These are phyloP conservation scores for Penicillium expansum DNA, from an alignment of 2,329 filamentous ascomycete species.

Conservation along the genomic window DNA sequence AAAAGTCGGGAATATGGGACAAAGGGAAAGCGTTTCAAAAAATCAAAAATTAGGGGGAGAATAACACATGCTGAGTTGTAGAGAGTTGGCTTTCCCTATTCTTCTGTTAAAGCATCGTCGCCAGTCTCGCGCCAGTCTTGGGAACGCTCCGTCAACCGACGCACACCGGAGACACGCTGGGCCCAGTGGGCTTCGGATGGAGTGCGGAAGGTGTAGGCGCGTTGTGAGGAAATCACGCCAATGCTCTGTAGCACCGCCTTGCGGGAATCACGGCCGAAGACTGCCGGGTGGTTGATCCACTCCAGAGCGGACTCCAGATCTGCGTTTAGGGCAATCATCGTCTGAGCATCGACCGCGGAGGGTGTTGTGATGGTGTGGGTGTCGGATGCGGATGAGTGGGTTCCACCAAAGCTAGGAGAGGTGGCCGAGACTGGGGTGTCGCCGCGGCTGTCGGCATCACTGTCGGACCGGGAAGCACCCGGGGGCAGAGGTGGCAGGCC, in stretches of 20 bases:
- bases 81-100: conserved; percentile 31
- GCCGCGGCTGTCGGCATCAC: conserved; percentile 41
- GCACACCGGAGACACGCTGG: conserved; percentile 74
- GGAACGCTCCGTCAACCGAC: conserved; percentile 75
- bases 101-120: conserved; percentile 65
- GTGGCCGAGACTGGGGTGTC: conserved; percentile 35
- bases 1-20: conserved; percentile 7
- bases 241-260: conserved; percentile 97
- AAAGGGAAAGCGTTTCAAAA: not conserved
- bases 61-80: not conserved
- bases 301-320: conserved; percentile 88
- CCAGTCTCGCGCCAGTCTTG: conserved; percentile 89
- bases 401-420: conserved; percentile 38
- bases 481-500: conserved; percentile 83
- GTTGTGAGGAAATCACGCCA: conserved; percentile 90
- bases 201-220: conserved; percentile 89
- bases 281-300: conserved; percentile 96
- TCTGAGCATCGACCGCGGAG: conserved; percentile 76
- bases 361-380: conserved; percentile 52
- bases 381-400: conserved; percentile 37
- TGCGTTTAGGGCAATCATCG: conserved; percentile 81
- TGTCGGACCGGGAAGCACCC: conserved; percentile 40
- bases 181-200: conserved; percentile 89
- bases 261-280: conserved; percentile 88
- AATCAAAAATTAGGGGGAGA: not conserved